A percentile compares a stretch with the other conserved stretches of the same genome.
These are phyloP conservation scores for Diaporthe citriasiana DNA, from an alignment of 2,329 filamentous ascomycete genomes.

Conservation along the genomic window DNA sequence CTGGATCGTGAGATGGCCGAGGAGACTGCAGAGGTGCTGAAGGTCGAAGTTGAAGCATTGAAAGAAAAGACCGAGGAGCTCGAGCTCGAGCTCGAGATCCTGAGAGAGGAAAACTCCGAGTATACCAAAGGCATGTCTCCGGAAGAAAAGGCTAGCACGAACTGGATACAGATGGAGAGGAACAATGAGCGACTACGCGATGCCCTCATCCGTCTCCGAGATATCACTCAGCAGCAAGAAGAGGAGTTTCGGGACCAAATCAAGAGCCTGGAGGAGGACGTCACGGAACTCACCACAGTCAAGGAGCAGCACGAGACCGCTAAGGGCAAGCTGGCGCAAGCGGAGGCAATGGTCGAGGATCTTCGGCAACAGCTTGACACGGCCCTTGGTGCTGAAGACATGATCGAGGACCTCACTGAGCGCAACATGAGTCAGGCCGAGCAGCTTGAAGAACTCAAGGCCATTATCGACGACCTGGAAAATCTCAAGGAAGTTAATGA, in stretches of 20 bases:
- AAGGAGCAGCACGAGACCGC: constrained; percentile 79
- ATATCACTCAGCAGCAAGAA: constrained; percentile 89
- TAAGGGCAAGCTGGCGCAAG: constrained; percentile 79
- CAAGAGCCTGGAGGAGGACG: constrained; percentile 78
- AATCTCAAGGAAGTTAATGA: constrained; percentile 93
- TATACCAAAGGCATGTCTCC: constrained; percentile 86
- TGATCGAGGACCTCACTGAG: constrained; percentile 92
- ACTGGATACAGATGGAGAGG: constrained; percentile 92
- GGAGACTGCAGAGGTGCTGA: constrained; percentile 86
- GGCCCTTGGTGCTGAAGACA: constrained; percentile 88
- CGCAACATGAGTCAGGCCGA: constrained; percentile 88
- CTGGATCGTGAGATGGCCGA: constrained; percentile 97
- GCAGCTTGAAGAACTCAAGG: constrained; percentile 85
- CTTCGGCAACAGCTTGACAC: constrained; percentile 92
- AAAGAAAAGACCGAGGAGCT: constrained; percentile 86
- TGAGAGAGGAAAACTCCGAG: constrained; percentile 89
- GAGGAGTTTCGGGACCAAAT: constrained; percentile 83
- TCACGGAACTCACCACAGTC: constrained; percentile 75
- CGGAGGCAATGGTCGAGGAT: constrained; percentile 84
- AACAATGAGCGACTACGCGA: constrained; percentile 90
- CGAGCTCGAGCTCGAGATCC: constrained; percentile 87
- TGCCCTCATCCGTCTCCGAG: constrained; percentile 85
- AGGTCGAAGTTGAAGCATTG: constrained; percentile 83
- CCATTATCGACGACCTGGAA: constrained; percentile 88
- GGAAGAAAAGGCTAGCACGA: constrained; percentile 87